Evolutionary conservation across 306 rosid species (phyloP).

Genomic region (Casuarina equisetifolia): DNA sequence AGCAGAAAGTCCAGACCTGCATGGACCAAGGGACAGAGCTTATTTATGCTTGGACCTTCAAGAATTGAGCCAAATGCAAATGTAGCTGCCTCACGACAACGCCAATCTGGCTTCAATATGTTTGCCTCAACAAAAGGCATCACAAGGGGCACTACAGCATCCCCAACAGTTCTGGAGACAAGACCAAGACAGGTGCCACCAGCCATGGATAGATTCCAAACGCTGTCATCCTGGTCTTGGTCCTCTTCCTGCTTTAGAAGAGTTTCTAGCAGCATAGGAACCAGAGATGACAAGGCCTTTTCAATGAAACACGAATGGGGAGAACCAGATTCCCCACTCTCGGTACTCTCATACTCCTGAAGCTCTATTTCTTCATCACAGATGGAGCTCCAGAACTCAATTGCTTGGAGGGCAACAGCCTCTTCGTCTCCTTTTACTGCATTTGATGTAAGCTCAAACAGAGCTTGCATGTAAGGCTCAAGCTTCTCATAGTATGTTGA

Average conservation of each 20-base stretch:
- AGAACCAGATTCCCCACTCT: slow-evolving; percentile 27
- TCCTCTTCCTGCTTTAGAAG: slow-evolving; percentile 42
- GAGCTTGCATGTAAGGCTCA: slow-evolving; percentile 36
- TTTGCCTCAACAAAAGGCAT: slow-evolving; percentile 44
- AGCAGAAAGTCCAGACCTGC: slow-evolving; percentile 35
- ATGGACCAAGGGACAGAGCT: slow-evolving; percentile 28
- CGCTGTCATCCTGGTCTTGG: slow-evolving; percentile 36
- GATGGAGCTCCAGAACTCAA: slow-evolving; percentile 45
- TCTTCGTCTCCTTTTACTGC: slow-evolving; percentile 42
- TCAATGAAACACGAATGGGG: slow-evolving; percentile 33
- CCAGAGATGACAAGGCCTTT: slow-evolving; percentile 32
- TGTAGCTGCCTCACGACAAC: slow-evolving; percentile 42
- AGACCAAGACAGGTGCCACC: slow-evolving; percentile 44
- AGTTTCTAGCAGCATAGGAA: slow-evolving; percentile 41
- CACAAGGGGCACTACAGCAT: slow-evolving; percentile 36
- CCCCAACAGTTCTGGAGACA: slow-evolving; percentile 37
- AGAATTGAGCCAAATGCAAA: slow-evolving; percentile 39
- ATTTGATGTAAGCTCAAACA: slow-evolving; percentile 40
- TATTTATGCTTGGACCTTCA: slow-evolving; percentile 36
- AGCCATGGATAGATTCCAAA: slow-evolving; percentile 43
- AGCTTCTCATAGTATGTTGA: slow-evolving; percentile 38
- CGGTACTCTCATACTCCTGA: slow-evolving; percentile 31
- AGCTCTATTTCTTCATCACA: slow-evolving; percentile 42
- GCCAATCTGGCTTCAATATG: slow-evolving; percentile 39
- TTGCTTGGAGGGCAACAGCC: slow-evolving; percentile 38